These are phyloP conservation scores for Jackrogersella minutella DNA, from an alignment of 495 filamentous ascomycete genomes.

Conservation along the genomic window DNA sequence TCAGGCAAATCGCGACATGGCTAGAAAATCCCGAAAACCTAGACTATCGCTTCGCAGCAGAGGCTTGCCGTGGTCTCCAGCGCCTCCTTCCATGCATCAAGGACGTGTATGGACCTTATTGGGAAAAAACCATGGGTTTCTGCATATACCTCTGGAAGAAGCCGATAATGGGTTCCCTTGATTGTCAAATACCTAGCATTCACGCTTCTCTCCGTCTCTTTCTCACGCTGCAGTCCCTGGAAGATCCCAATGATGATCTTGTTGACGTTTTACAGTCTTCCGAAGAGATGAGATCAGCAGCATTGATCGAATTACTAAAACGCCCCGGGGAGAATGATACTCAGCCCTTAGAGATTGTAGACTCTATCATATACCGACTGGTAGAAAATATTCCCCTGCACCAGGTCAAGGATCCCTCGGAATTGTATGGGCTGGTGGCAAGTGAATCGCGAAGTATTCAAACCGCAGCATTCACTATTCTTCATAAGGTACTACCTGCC, in stretches of 20 bases:
- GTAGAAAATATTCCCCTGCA: slow-evolving; percentile 65
- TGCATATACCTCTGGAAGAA: slow-evolving; percentile 64
- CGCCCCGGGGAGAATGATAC: slow-evolving; percentile 48
- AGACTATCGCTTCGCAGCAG: slow-evolving; percentile 61
- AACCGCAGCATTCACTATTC: slow-evolving; percentile 78
- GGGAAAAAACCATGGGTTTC: slow-evolving; percentile 71
- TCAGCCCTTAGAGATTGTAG: slow-evolving; percentile 63
- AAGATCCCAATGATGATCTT: slow-evolving; percentile 85
- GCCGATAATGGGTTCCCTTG: slow-evolving; percentile 44
- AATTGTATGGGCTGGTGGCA: slow-evolving; percentile 75
- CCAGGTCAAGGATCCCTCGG: slow-evolving; percentile 63
- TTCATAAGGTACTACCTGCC: slow-evolving; percentile 78
- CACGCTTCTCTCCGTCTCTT: slow-evolving; percentile 78
- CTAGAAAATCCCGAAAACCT: slow-evolving; percentile 61
- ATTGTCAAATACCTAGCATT: slow-evolving; percentile 63
- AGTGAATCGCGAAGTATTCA: slow-evolving; percentile 79
- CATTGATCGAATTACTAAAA: slow-evolving; percentile 69
- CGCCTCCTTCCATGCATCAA: slow-evolving; percentile 73
- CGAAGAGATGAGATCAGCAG: slow-evolving; percentile 56
- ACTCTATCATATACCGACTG: slow-evolving; percentile 70
- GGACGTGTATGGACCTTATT: slow-evolving; percentile 85
- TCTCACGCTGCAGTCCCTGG: slow-evolving; percentile 62
- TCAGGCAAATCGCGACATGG: slow-evolving; percentile 79
- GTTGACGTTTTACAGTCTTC: slow-evolving; percentile 71
- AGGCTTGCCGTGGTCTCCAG: slow-evolving; percentile 68